A percentile compares a stretch with the other conserved stretches of the same genome.
Evolutionary conservation across 768 basidiomycete genomes (phyloP).

Genomic region (Agaricus subrufescens): DNA sequence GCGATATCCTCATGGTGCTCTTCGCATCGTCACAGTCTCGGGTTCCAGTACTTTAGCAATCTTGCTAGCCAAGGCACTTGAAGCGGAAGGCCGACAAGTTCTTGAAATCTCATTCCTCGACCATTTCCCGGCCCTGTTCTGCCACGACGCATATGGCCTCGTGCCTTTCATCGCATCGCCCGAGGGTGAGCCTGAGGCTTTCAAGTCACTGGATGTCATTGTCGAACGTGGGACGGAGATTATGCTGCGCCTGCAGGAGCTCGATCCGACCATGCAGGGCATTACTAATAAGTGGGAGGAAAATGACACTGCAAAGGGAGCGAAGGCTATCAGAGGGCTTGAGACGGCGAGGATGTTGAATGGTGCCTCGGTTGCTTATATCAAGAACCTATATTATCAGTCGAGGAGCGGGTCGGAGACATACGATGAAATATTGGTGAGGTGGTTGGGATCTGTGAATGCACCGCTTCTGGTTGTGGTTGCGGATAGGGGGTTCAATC

Average conservation of each 20-base stretch:
- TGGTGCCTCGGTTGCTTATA: background rate
- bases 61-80: background rate
- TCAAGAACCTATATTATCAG: background rate
- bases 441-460: background rate
- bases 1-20: background rate
- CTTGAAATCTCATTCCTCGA: background rate
- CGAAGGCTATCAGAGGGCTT: background rate
- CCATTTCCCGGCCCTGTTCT: constrained; percentile 4
- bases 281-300: background rate
- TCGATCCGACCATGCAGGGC: background rate
- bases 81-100: background rate
- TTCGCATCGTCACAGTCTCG: background rate
- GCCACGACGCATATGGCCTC: background rate
- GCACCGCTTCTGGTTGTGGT: background rate
- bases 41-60: constrained; percentile 1
- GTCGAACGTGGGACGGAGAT: background rate
- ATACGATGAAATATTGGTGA: background rate
- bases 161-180: background rate
- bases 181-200: background rate
- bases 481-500: background rate
- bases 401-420: background rate
- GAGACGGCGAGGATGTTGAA: background rate
- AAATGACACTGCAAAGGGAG: background rate
- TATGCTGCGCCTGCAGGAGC: background rate
- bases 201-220: background rate